Conservation (phyloP, 495 filamentous ascomycete species). For the Aspergillus diversus region DNA sequence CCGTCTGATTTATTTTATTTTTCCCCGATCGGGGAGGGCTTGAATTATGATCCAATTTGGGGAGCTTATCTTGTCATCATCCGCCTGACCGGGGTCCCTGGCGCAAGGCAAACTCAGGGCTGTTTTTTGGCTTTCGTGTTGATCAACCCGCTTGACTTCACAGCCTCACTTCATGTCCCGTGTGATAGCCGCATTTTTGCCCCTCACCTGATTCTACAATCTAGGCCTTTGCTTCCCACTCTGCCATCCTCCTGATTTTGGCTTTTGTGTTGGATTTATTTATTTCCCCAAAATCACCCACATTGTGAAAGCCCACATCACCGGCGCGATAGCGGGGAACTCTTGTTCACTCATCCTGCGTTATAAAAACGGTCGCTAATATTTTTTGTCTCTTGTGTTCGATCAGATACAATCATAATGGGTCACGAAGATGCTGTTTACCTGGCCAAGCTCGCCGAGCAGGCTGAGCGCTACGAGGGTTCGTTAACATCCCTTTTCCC, state of each 20-base stretch:
- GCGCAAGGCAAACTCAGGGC: constrained; percentile 19
- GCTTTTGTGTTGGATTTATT: constrained; percentile 10
- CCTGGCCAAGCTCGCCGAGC: constrained; percentile 99
- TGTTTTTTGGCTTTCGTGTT: constrained; percentile 21
- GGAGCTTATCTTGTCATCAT: constrained; percentile 13
- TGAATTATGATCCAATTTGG: neutral
- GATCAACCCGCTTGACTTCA: constrained; percentile 25
- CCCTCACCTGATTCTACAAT: constrained; percentile 21
- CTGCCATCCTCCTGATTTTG: neutral
- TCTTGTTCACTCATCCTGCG: neutral
- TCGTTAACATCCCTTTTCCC: constrained; percentile 41
- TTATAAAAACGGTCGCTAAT: constrained; percentile 4
- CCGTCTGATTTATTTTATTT: neutral
- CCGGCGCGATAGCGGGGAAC: neutral
- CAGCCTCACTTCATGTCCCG: constrained; percentile 29
- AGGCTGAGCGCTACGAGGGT: constrained; percentile 99
- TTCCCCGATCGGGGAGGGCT: constrained; percentile 5
- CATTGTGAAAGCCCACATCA: constrained; percentile 8
- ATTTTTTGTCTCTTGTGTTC: constrained; percentile 7
- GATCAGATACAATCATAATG: constrained; percentile 66
- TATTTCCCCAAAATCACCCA: constrained; percentile 8
- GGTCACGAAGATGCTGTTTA: constrained; percentile 99
- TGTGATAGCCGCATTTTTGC: constrained; percentile 27
- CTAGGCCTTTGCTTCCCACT: constrained; percentile 3
- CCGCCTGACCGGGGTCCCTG: constrained; percentile 17